Evolutionary conservation across 768 basidiomycete species (phyloP), one percentile per base, ranked within the genome.

Genomic region (Suillus discolor): DNA sequence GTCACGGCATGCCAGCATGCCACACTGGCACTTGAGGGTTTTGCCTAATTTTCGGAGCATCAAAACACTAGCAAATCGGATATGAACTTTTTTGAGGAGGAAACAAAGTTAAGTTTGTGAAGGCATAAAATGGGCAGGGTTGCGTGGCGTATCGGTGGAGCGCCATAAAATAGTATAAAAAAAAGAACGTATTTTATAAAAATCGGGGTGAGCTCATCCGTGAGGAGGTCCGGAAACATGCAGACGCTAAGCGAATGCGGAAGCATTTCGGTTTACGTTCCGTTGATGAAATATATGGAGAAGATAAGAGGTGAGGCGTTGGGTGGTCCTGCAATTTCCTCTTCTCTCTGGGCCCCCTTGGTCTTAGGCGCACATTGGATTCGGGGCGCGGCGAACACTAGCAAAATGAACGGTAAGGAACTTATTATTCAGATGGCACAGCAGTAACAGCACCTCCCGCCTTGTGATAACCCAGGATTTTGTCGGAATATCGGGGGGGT

Each of bases 91-190:
- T 42, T 42, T 60, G 59, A 60, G 28, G 59, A 60, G 59, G 25
- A 20, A 42, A 60, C 59, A 60, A 60, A 60, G 59, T 60, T 60
- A 60, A 60, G 59, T 60, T 60, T 42, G 41, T 28, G 41, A 18
- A 13, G 15, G 36, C 57, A 57, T n/a, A 23, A n/a, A 57, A 34
- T 38, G 6, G 31, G n/a, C 18, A 9, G 57, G 57, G 38, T 59
- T 59, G 38, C 38, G 57, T 25, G 57, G 25, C 41, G 20, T 18
- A 34, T 55, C 20, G 20, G 34, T 55, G 6, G 54, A 34, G 31
- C 12, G 31, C 12, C 54, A 55, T n/a, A 55, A 13, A 55, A 55
- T 34, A 55, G 31, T 55, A 31, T n/a, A 34, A 55, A 55, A 20
- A 34, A 31, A n/a, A 11, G 28, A 9, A 31, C 23, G 23, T 49